Evolutionary conservation across 768 basidiomycete species (phyloP).

Genomic region (Xerocomellus amylosporus): DNA sequence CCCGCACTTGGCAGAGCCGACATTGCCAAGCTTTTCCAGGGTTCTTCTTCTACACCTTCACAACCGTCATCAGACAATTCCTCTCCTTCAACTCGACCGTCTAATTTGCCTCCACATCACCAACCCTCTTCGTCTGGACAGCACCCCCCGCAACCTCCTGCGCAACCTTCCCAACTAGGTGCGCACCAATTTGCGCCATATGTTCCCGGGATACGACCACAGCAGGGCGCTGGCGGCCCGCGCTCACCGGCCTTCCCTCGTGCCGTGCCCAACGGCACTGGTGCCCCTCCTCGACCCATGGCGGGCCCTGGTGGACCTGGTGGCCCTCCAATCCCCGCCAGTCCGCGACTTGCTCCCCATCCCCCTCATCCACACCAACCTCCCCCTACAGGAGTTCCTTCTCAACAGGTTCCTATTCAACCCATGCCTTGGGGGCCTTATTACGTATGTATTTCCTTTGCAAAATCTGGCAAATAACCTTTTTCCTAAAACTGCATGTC

Average conservation of each 20-base stretch:
- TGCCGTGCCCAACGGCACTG: conserved; percentile 58
- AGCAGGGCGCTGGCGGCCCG: conserved; percentile 49
- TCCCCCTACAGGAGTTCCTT: conserved; percentile 52
- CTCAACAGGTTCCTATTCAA: conserved; percentile 41
- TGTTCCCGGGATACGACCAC: conserved; percentile 48
- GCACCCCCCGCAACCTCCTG: conserved; percentile 38
- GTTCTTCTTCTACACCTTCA: conserved; percentile 38
- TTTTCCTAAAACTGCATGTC: conserved; percentile 5
- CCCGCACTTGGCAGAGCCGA: conserved; percentile 35
- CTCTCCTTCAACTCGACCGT: conserved; percentile 55
- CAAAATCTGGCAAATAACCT: background rate
- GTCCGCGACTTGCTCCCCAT: conserved; percentile 64
- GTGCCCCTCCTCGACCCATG: conserved; percentile 46
- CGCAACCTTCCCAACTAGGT: conserved; percentile 42
- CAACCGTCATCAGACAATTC: conserved; percentile 53
- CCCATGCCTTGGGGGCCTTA: conserved; percentile 45
- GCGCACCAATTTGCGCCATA: conserved; percentile 46
- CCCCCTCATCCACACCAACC: conserved; percentile 46
- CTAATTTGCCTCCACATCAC: conserved; percentile 50
- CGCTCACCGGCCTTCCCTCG: conserved; percentile 68
- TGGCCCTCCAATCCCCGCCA: conserved; percentile 52
- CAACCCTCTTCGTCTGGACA: conserved; percentile 37
- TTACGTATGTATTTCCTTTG: conserved; percentile 48
- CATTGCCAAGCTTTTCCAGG: conserved; percentile 42
- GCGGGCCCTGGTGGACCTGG: conserved; percentile 49